These are phyloP conservation scores for Botrytis pseudocinerea DNA, from an alignment of 2,329 filamentous ascomycete species.

Conservation along the genomic window DNA sequence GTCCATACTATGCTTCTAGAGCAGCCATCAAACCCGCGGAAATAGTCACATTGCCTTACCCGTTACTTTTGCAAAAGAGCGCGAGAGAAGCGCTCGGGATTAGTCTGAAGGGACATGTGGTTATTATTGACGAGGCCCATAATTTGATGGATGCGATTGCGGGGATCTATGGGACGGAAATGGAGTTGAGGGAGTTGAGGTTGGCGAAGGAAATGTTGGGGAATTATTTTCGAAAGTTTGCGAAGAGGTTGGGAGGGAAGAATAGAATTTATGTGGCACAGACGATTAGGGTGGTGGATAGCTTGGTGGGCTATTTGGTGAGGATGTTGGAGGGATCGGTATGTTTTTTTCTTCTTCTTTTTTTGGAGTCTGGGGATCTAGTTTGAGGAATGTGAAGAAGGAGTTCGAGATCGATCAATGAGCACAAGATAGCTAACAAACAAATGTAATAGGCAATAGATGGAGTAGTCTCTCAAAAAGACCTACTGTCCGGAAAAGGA, in stretches of 20 bases:
- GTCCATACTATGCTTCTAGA: constrained; percentile 95
- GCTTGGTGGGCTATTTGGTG: constrained; percentile 69
- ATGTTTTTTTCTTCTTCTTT: constrained; percentile 27
- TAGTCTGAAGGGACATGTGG: constrained; percentile 80
- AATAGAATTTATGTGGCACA: constrained; percentile 92
- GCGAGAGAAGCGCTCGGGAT: constrained; percentile 86
- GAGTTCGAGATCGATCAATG: neutral
- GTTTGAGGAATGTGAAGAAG: neutral
- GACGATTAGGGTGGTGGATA: constrained; percentile 79
- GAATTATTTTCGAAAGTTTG: constrained; percentile 82
- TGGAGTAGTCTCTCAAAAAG: constrained; percentile 68
- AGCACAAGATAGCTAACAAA: neutral
- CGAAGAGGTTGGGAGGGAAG: constrained; percentile 83
- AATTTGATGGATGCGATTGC: constrained; percentile 96
- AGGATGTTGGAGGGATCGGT: constrained; percentile 52
- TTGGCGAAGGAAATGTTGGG: constrained; percentile 74
- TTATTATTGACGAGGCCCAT: constrained; percentile 97
- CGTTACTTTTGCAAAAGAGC: constrained; percentile 80
- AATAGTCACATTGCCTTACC: constrained; percentile 91
- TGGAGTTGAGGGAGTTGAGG: constrained; percentile 72
- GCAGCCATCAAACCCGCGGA: constrained; percentile 80
- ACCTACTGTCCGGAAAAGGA: constrained; percentile 77
- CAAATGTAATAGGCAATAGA: constrained; percentile 48
- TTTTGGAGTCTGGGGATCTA: neutral
- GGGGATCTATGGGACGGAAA: constrained; percentile 77